Evolutionary conservation across 1,139 yeast genomes (phyloP).

Genomic region (Sugiyamaella japonica): DNA sequence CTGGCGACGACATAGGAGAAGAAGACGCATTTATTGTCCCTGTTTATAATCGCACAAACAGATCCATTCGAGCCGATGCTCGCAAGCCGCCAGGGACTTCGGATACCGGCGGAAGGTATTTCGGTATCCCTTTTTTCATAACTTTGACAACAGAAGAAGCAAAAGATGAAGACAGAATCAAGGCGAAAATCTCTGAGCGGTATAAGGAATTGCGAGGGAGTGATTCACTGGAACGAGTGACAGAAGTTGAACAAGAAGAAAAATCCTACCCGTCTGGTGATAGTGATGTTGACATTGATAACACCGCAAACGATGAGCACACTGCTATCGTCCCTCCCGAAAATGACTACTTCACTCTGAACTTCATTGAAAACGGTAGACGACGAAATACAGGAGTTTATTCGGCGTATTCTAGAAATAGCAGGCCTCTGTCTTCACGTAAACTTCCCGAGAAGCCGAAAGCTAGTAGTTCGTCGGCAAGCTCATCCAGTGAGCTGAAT

Average conservation of each 20-base stretch:
- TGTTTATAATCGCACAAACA: constrained; percentile 57
- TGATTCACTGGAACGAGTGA: background rate
- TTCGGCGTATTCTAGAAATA: background rate
- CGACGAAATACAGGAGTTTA: background rate
- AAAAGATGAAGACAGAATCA: constrained; percentile 54
- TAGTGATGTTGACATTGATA: constrained; percentile 17
- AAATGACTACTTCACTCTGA: background rate
- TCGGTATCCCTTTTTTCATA: constrained; percentile 77
- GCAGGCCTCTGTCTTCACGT: constrained; percentile 1
- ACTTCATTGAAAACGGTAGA: constrained; percentile 2
- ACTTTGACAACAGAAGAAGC: constrained; percentile 52
- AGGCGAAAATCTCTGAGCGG: constrained; percentile 48
- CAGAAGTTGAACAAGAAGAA: constrained; percentile 18
- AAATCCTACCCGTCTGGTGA: constrained; percentile 23
- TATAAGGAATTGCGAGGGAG: constrained; percentile 15
- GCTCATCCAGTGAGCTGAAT: background rate
- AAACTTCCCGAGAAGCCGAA: background rate
- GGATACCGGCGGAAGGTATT: constrained; percentile 39
- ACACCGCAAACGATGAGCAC: background rate
- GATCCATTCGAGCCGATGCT: constrained; percentile 40
- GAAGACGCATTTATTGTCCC: constrained; percentile 61
- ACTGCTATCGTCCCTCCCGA: background rate
- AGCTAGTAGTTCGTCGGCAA: background rate
- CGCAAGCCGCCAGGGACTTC: constrained; percentile 30
- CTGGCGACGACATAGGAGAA: constrained; percentile 26